Evolutionary conservation across 2,329 filamentous ascomycete genomes (phyloP).

Genomic region (Pseudopyrenochaeta lycopersici): DNA sequence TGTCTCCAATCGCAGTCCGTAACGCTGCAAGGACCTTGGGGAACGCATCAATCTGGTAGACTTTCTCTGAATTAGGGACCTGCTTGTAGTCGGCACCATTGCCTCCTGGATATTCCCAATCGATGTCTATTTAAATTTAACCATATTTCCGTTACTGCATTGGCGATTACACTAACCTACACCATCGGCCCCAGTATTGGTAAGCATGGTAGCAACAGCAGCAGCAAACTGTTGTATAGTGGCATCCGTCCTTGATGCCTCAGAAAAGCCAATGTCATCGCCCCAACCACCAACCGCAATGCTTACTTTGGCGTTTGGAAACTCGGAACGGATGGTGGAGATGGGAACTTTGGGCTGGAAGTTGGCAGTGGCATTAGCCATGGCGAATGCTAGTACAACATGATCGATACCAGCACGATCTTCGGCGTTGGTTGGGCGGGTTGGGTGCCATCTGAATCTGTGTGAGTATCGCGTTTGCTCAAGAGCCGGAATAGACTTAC

Average conservation of each 20-base stretch:
- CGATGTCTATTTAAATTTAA: constrained; percentile 60
- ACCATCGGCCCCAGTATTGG: constrained; percentile 71
- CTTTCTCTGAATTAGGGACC: constrained; percentile 66
- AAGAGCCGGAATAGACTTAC: constrained; percentile 25
- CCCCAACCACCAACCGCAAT: constrained; percentile 81
- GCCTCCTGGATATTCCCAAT: constrained; percentile 72
- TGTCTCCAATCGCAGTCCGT: constrained; percentile 66
- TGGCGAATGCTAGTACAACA: constrained; percentile 46
- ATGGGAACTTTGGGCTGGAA: constrained; percentile 66
- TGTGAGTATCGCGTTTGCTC: background rate
- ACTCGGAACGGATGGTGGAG: constrained; percentile 61
- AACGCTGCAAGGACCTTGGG: constrained; percentile 68
- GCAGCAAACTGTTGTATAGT: constrained; percentile 68
- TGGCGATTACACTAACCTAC: constrained; percentile 54
- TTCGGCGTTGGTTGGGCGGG: constrained; percentile 31
- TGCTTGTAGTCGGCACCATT: constrained; percentile 75
- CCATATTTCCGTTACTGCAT: background rate
- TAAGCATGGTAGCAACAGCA: constrained; percentile 71
- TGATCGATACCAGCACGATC: constrained; percentile 48
- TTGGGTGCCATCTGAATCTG: constrained; percentile 41
- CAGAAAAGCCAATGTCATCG: constrained; percentile 70
- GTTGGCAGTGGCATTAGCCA: constrained; percentile 53
- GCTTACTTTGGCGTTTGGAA: constrained; percentile 68
- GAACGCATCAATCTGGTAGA: constrained; percentile 68
- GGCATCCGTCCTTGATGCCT: constrained; percentile 61